A percentile compares a stretch with the other conserved stretches of the same genome.
Conservation (phyloP, 2,329 filamentous ascomycete genomes). For the Fusarium keratoplasticum region DNA sequence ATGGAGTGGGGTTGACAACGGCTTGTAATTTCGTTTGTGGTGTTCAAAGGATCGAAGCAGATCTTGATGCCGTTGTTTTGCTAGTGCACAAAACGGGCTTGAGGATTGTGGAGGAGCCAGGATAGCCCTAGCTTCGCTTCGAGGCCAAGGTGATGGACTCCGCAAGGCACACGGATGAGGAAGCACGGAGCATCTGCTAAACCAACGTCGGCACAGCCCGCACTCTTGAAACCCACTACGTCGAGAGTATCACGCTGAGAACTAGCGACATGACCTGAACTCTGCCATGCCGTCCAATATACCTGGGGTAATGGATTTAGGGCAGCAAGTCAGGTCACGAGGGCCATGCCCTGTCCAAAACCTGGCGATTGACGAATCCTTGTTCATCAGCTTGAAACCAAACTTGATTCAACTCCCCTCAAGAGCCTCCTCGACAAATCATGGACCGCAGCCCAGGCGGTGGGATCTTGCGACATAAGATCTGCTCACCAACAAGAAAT, state of each 20-base stretch:
- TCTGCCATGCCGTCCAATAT: not conserved
- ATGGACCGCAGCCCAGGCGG: not conserved
- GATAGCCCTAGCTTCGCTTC: conserved; percentile 43
- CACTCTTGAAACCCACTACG: conserved; percentile 19
- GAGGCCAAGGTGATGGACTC: conserved; percentile 40
- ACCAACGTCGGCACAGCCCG: conserved; percentile 36
- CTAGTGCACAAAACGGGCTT: conserved; percentile 37
- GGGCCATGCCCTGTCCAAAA: not conserved
- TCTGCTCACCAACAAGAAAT: not conserved
- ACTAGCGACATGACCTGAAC: not conserved
- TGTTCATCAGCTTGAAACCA: not conserved
- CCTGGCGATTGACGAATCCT: not conserved
- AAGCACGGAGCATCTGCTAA: conserved; percentile 46
- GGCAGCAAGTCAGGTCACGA: not conserved
- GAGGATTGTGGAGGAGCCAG: conserved; percentile 45
- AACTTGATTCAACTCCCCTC: not conserved
- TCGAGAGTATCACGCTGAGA: conserved; percentile 6
- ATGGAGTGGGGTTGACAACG: conserved; percentile 14
- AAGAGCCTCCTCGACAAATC: not conserved
- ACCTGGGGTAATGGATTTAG: not conserved
- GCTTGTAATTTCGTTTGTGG: conserved; percentile 28
- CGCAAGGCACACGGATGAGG: conserved; percentile 37
- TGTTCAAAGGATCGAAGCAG: conserved; percentile 32
- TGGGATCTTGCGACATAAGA: not conserved
- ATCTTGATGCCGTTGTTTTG: conserved; percentile 37